Evolutionary conservation across 2,329 filamentous ascomycete species (phyloP), one percentile per base, ranked within the genome.

Genomic region (Colletotrichum agaves): DNA sequence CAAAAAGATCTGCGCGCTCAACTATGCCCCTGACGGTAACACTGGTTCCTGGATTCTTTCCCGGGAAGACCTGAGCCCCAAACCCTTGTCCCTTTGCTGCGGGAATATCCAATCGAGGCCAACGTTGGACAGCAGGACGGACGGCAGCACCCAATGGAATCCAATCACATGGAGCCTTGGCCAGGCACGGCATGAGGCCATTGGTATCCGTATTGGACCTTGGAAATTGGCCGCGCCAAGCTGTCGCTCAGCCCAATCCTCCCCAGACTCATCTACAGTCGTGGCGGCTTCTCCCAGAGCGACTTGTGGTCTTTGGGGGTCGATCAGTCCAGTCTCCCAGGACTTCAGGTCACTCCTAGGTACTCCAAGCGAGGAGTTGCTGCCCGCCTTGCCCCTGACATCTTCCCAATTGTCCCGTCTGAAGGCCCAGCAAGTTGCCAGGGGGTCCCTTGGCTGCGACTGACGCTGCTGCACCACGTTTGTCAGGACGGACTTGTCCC

Each of bases 11-110:
- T 56, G 43, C 62, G 33, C 56, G 47, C 44, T 52, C 49, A 46
- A 66, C 66, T 69, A 56, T 62, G 66, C 66, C 66, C 56, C 66
- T 67, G 62, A 66, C 63, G 62, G 44, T 67, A 47, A 52, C 44
- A 61, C 56, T 67, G 56, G 66, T 69, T 69, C 64, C 64, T 60
- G 64, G 23, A 58, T 67, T 49, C 61, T 55, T 35, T 19, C 35
- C 33, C 23, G 35, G 46, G 61, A 59, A 43, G 33, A 44, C 60
- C 44, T 61, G 47, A 56, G 35, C 52, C 53, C 17, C 43, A 31
- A 23, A 37, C 63, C 59, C 60, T 50, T 52, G 39, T 21, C 21
- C 61, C 21, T 35, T 50, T 15, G 39, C 44, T 44, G 33, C 53
- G 27, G 39, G 43, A 37, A 37, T 39, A 59, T 59, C 64, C 64